Conservation (phyloP, 1,284 basidiomycete genomes). For the Fomitopsis palustris region DNA sequence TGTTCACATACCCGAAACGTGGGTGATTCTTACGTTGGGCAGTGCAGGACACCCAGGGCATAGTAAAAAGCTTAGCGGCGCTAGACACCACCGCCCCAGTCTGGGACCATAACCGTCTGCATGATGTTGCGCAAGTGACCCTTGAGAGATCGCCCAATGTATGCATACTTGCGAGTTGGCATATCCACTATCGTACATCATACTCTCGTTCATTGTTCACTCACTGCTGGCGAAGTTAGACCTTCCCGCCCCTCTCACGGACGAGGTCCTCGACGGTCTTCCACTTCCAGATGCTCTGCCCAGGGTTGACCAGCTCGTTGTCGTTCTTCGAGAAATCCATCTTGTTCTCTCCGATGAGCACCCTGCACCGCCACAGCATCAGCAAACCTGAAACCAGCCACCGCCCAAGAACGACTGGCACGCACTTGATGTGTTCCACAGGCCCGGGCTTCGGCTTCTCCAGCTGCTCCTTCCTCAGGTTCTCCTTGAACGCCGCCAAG, state of each 20-base stretch:
- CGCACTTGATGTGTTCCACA: slow-evolving; percentile 5
- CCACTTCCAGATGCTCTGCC: slow-evolving; percentile 27
- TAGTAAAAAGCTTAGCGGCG: no score
- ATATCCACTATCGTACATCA: background rate
- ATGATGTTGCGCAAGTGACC: no score
- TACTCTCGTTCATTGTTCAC: no score
- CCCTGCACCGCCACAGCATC: slow-evolving; percentile 9
- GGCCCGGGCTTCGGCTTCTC: slow-evolving; percentile 7
- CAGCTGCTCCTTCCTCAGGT: slow-evolving; percentile 9
- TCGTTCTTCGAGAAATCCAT: slow-evolving; percentile 24
- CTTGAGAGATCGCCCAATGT: no score
- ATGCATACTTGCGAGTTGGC: no score
- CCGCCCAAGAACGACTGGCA: background rate
- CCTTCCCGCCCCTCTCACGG: slow-evolving; percentile 1
- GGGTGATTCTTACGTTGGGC: no score
- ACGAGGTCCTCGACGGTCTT: slow-evolving; percentile 23
- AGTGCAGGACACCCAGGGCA: no score
- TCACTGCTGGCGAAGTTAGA: background rate
- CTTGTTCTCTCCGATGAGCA: slow-evolving; percentile 23
- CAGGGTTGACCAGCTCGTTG: slow-evolving; percentile 28
- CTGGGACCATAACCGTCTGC: no score
- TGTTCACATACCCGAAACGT: no score
- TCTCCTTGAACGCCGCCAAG: slow-evolving; percentile 9
- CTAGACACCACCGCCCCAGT: no score
- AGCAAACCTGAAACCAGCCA: background rate